A percentile compares a stretch with the other conserved stretches of the same genome.
Conservation (phyloP, 2,329 filamentous ascomycete species). For the Lecanosticta acicola region DNA sequence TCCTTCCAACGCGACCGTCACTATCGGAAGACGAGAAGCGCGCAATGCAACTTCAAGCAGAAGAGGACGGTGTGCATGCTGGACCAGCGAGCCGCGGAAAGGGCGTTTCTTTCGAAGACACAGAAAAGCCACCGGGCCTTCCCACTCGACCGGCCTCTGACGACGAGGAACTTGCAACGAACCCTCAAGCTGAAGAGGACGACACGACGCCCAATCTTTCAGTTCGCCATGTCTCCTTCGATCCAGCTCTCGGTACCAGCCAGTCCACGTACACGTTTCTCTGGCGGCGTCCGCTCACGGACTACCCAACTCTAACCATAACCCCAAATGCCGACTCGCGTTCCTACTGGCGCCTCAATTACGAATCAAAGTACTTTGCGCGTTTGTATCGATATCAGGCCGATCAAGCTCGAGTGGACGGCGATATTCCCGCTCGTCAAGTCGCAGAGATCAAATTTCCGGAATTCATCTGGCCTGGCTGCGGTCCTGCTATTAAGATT, state of each 20-base stretch:
- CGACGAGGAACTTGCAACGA: constrained; percentile 1
- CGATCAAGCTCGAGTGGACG: constrained; percentile 1
- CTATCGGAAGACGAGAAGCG: background rate
- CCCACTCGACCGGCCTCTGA: background rate
- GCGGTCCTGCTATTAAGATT: constrained; percentile 3
- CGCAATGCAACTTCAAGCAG: constrained; percentile 4
- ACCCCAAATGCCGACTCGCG: constrained; percentile 1
- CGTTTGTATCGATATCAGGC: constrained; percentile 1
- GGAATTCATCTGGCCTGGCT: background rate
- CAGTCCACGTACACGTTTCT: background rate
- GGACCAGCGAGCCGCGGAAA: background rate
- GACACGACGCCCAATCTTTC: background rate
- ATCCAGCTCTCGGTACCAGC: background rate
- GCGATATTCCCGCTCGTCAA: constrained; percentile 1
- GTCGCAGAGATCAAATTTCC: constrained; percentile 9
- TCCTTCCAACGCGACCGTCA: background rate
- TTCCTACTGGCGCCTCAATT: constrained; percentile 5
- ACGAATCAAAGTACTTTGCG: constrained; percentile 2
- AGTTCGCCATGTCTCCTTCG: constrained; percentile 1
- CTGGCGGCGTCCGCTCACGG: constrained; percentile 1
- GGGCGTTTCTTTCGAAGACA: constrained; percentile 2
- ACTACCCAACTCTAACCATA: constrained; percentile 6
- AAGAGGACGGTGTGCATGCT: constrained; percentile 2
- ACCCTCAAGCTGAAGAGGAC: constrained; percentile 4
- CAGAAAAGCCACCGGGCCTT: background rate